phyloP scores from a whole-genome alignment of 257 asterid genomes.

The Scutellaria minor region DNA sequence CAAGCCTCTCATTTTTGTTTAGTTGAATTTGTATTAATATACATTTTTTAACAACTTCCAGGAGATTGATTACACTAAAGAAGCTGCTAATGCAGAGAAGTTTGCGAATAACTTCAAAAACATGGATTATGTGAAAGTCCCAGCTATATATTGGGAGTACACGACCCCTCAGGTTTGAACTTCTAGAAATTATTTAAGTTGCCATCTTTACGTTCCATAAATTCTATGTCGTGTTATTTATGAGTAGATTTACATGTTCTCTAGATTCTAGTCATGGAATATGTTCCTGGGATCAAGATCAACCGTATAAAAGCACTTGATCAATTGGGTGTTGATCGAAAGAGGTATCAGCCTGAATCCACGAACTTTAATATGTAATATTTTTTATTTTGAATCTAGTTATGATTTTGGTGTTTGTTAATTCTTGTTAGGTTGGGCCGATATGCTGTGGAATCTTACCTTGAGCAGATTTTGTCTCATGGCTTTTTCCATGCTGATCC shows the following conservation, averaged over 20 bases:
- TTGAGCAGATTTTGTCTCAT: conserved; percentile 89
- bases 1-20: background rate
- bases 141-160: conserved; percentile 79
- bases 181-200: conserved; percentile 16
- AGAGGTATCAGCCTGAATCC: conserved; percentile 48
- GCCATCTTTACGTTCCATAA: conserved; percentile 12
- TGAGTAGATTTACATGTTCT: conserved; percentile 30
- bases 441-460: conserved; percentile 90
- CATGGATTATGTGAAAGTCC: conserved; percentile 90
- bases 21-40: conserved; percentile 7
- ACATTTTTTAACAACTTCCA: conserved; percentile 37
- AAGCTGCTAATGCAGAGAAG: conserved; percentile 85
- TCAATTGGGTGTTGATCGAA: conserved; percentile 90
- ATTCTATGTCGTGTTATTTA: conserved; percentile 34
- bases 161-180: conserved; percentile 89
- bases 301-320: conserved; percentile 87
- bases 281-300: conserved; percentile 93
- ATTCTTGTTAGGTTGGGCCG: conserved; percentile 71
- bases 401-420: conserved; percentile 31
- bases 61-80: conserved; percentile 97
- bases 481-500: conserved; percentile 97
- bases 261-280: conserved; percentile 88
- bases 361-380: background rate
- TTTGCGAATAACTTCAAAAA: conserved; percentile 78
- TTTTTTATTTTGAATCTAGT: background rate